Percentiles rank a stretch among this genome's conserved stretches.
Conservation (phyloP, 2,329 filamentous ascomycete genomes). For the Colletotrichum camelliae region DNA sequence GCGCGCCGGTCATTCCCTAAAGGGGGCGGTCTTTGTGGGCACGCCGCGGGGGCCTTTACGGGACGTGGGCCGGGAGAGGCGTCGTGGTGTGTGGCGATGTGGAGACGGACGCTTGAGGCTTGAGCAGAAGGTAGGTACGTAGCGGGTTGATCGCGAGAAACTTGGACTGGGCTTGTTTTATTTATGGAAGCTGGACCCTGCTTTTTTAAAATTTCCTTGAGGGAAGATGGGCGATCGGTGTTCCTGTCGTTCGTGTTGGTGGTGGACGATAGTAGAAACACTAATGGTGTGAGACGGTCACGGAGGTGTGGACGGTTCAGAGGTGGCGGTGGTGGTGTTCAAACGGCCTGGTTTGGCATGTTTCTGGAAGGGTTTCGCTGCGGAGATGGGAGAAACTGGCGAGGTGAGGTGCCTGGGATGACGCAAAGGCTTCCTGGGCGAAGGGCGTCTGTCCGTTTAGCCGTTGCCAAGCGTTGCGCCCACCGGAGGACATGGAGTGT, state of each 20-base stretch:
- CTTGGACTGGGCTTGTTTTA: neutral
- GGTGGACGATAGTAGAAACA: neutral
- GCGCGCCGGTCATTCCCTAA: conserved; percentile 1
- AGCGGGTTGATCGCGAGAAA: neutral
- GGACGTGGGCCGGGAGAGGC: neutral
- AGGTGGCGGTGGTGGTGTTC: neutral
- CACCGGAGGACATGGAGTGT: neutral
- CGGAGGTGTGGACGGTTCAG: neutral
- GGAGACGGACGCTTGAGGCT: neutral
- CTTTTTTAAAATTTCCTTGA: neutral
- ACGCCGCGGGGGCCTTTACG: neutral
- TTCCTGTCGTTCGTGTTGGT: neutral
- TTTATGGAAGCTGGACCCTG: conserved; percentile 14
- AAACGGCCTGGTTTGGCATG: neutral
- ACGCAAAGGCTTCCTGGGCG: neutral
- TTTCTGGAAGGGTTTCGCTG: neutral
- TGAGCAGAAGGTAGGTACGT: neutral
- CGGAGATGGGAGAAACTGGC: neutral
- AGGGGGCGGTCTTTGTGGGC: neutral
- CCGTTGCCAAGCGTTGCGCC: neutral
- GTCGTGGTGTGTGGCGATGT: neutral
- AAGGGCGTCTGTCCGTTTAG: neutral
- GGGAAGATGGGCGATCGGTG: neutral
- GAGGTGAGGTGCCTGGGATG: neutral
- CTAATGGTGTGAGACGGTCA: neutral